Base-by-base conservation (phyloP, 805 yeast genomes). In the Debaryomyces prosopidis region DNA sequence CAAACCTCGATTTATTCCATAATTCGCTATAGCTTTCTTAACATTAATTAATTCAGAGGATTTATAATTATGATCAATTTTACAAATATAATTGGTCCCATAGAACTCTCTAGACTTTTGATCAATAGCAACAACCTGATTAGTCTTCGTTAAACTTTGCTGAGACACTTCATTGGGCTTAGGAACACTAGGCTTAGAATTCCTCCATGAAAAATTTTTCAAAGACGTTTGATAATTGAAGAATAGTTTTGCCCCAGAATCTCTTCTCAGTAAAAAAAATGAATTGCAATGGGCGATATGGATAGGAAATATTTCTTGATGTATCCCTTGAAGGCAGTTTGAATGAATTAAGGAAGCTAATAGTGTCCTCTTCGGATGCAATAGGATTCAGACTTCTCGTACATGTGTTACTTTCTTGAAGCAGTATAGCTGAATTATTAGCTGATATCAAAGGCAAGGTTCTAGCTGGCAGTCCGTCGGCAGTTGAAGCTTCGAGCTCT, bases 51-150 rank as follows among this genome's bases (percentile, higher is more conserved):
- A 9, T 8, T 30, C 33, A 11, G 33, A 30, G 16, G 7, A 14
- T 8, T 30, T 23, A 18, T 14, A 12, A 23, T 33, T 32, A 20
- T 19, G 15, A 19, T 33, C 43, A 11, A 33, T 9, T 11, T 32
- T 18, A 14, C 18, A 32, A 6, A 45, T 41, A 37, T 47, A 47
- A 7, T 32, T 34, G 12, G 28, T 19, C 1, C 43, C 47, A 36
- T 40, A 44, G 8, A 27, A 20, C 1, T 32, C 36, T 38, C 33
- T 36, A 16, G 40, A 42, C 17, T 39, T 33, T 33, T 27, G 14
- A 8, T 37, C 41, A 20, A 37, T 36, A 11, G 14, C 5, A 16
- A 33, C 39, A n/a, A 39, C 30, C 16, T 18, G 19, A 18, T 12
- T 31, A 31, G 3, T 39, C 30, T 12, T 19, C 10, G 16, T 19